A percentile compares a stretch with the other conserved stretches of the same genome.
phyloP scores from a whole-genome alignment of 2,329 filamentous ascomycete species.

The Penicillium sp. region DNA sequence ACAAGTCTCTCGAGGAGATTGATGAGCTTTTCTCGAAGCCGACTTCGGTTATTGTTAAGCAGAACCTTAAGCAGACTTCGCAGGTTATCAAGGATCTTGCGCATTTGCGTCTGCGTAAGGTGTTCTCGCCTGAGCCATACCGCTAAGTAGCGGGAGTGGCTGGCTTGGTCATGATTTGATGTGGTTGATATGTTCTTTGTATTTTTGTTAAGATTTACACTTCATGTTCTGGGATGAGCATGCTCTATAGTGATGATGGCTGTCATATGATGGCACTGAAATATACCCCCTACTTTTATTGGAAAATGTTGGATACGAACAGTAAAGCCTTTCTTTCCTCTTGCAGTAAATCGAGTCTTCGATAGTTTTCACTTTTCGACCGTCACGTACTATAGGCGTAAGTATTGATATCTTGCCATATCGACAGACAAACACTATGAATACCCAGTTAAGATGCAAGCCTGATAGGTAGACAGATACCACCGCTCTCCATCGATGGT shows the following conservation, averaged over 20 bases:
- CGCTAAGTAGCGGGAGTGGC: not conserved
- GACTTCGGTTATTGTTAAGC: constrained; percentile 65
- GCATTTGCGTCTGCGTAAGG: constrained; percentile 54
- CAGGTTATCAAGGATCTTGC: constrained; percentile 54
- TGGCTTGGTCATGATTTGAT: not conserved
- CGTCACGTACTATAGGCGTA: too few species aligned
- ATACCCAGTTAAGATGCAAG: too few species aligned
- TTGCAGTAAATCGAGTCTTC: too few species aligned
- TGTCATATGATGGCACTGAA: constrained; percentile 13
- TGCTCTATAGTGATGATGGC: constrained; percentile 18
- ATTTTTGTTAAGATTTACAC: not conserved
- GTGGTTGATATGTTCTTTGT: not conserved
- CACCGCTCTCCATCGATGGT: too few species aligned
- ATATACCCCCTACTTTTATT: constrained; percentile 22
- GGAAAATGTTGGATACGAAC: not conserved
- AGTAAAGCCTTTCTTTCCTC: not conserved
- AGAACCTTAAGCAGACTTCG: constrained; percentile 59
- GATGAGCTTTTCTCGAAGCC: constrained; percentile 70
- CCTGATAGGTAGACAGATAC: too few species aligned
- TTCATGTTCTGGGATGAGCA: constrained; percentile 16
- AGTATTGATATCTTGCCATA: too few species aligned
- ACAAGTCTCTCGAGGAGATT: constrained; percentile 73
- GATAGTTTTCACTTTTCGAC: too few species aligned
- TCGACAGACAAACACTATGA: too few species aligned
- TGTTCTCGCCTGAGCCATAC: constrained; percentile 47